Percentiles rank a stretch among this genome's conserved stretches.
Evolutionary conservation across 2,329 filamentous ascomycete species (phyloP).

Genomic region (Fusarium foetens): DNA sequence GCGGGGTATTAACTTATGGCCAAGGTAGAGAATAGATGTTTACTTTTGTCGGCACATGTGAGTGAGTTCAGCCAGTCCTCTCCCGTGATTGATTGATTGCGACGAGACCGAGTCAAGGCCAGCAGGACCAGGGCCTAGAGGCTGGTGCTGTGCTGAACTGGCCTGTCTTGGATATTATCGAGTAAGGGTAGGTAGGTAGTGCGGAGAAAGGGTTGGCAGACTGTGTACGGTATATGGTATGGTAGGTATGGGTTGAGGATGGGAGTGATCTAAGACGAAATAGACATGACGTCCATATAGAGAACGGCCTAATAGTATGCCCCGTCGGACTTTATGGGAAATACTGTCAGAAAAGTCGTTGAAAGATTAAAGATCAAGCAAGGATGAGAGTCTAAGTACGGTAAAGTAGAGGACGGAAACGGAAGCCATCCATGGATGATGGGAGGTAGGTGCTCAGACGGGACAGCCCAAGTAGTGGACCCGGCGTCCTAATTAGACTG

Average conservation of each 20-base stretch:
- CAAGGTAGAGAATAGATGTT: constrained; percentile 2
- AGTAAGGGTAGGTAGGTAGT: neutral
- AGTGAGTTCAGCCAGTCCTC: constrained; percentile 4
- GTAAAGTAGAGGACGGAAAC: constrained; percentile 28
- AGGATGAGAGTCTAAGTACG: constrained; percentile 12
- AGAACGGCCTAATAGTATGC: neutral
- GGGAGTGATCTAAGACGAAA: neutral
- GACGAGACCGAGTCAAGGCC: constrained; percentile 25
- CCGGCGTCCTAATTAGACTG: constrained; percentile 3
- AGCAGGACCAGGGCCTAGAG: constrained; percentile 6
- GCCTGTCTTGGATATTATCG: neutral
- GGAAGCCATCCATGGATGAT: constrained; percentile 22
- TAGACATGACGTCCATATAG: constrained; percentile 1
- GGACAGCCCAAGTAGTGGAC: constrained; percentile 31
- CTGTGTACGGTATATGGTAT: neutral
- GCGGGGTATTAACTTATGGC: constrained; percentile 28
- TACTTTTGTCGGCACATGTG: constrained; percentile 31
- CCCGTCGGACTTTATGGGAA: constrained; percentile 7
- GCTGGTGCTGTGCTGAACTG: neutral
- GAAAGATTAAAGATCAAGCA: constrained; percentile 16
- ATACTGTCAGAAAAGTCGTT: constrained; percentile 3
- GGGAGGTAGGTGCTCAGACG: constrained; percentile 27
- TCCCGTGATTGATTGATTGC: constrained; percentile 28
- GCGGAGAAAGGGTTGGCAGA: constrained; percentile 21
- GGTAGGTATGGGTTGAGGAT: neutral